Conservation (phyloP, 768 basidiomycete genomes). For the Stropharia rugosoannulata region DNA sequence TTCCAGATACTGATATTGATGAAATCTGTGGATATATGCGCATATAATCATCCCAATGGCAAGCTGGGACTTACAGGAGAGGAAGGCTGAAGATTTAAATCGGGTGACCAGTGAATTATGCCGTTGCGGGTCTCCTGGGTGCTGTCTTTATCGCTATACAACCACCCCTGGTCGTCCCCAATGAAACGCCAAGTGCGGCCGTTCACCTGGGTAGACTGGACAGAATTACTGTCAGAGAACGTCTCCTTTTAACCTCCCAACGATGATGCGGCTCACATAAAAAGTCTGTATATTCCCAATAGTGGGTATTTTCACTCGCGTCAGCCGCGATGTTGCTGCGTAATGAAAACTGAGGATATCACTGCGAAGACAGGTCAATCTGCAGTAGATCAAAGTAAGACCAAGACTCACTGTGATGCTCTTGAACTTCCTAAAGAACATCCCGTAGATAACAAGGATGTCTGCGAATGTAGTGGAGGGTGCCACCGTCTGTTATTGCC, state of each 20-base stretch:
- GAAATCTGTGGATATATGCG: slow-evolving; percentile 38
- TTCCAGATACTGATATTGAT: slow-evolving; percentile 47
- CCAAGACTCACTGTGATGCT: slow-evolving; percentile 16
- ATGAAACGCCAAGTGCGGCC: slow-evolving; percentile 36
- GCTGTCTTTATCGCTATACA: slow-evolving; percentile 28
- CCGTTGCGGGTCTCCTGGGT: not conserved
- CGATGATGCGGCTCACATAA: slow-evolving; percentile 31
- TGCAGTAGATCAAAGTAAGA: not conserved
- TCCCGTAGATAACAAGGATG: slow-evolving; percentile 8
- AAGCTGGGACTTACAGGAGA: slow-evolving; percentile 28
- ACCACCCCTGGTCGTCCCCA: slow-evolving; percentile 56
- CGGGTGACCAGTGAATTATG: slow-evolving; percentile 40
- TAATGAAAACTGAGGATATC: slow-evolving; percentile 40
- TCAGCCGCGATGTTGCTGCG: slow-evolving; percentile 32
- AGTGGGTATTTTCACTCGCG: slow-evolving; percentile 27
- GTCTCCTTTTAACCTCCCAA: not conserved
- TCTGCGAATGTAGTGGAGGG: slow-evolving; percentile 14
- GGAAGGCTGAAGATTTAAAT: slow-evolving; percentile 39
- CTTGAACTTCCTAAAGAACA: slow-evolving; percentile 6
- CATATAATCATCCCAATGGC: not conserved
- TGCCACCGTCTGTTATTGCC: slow-evolving; percentile 3
- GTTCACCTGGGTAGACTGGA: slow-evolving; percentile 31
- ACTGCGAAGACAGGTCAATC: slow-evolving; percentile 23
- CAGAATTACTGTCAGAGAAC: not conserved
- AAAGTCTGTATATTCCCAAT: slow-evolving; percentile 45